Evolutionary conservation across 75 land plant species (phyloP), one percentile per base, ranked within the genome.

Genomic region (Adiantum capillusveneris): DNA sequence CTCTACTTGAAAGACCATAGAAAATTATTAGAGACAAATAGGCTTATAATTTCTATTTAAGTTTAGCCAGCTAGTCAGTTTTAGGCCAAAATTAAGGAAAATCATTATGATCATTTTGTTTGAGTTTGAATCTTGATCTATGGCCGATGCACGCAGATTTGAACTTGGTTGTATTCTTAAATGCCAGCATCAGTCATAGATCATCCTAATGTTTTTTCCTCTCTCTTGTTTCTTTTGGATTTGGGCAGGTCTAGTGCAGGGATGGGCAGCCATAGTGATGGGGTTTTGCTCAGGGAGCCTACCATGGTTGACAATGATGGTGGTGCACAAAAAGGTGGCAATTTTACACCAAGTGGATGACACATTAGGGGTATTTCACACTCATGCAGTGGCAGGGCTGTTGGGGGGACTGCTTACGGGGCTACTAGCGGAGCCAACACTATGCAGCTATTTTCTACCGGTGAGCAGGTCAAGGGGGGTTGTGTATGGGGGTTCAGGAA

Each of bases 221-320:
- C 16, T 57, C 9, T 31, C 26, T 41, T 41, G 9, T 41, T 41
- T 14, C 12, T 9, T 9, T 41, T 55, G 34, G 7, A 25, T 14
- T 29, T 14, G 14, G 29, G 20, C 68, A 71, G 73, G 73, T 22
- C 29, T 73, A 0, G 76, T 73, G 45, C 65, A 73, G 29, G 63
- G 71, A 18, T 73, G 76, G 76, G 70, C 76, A 2, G 76, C 76
- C 18, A 48, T 73, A 1, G 7, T 60, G 22, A 73, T 73, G 76
- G 76, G 76, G 0, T 1, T 67, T 1, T 11, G 53, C 13, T 67
- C 76, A 11, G 76, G 76, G 5, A 73, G 76, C 71, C 28, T 73
- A 13, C 76, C 76, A 0, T 73, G 76, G 76, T 67, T 29, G 49
- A 73, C 71, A 18, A 73, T 73, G 76, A 73, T 73, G 76, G 58